Evolutionary conservation across 805 yeast genomes (phyloP), one percentile per base, ranked within the genome.

Genomic region (Sporopachydermia lactativora): DNA sequence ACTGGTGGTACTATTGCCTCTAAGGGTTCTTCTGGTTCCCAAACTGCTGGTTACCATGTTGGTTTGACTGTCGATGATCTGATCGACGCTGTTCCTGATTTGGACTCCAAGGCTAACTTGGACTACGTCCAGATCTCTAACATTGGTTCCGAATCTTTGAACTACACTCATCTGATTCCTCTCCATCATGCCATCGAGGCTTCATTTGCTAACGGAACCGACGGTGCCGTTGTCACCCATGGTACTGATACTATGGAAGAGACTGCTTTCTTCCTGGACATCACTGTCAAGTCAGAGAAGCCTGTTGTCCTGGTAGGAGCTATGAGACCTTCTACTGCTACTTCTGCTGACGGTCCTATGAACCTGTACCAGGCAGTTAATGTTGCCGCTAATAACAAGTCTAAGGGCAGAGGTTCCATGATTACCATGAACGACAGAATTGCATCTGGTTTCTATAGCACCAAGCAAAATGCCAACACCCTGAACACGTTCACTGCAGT

Each of bases 301-400:
- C 82, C 82, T 3, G 70, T 78, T 41, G 83, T 77, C 3, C 60
- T 78, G 53, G 77, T 81, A 39, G 86, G 86, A 1, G 72, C 81
- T 4, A 78, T 78, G 86, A 66, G 84, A 51, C 86, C 86, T 1
- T 71, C 80, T 5, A 74, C 81, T 3, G 73, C 79, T 34, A 69
- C 78, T 35, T 73, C 81, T 2, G 75, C 81, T 1, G 86, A 78
- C 52, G 84, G 84, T 3, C 77, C 81, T 4, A 76, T 77, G 75
- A 78, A 78, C 54, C 57, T 78, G 45, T 77, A 76, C 51, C 82
- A 78, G 49, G 81, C 83, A 1, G 75, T 76, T 38, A 71, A 71
- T 13, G 75, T 77, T 19, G 81, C 85, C 3, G 63, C 80, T 0
- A 59, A 65, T 47, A 54, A 57, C 18, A 63, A 67, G 41, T 66